Evolutionary conservation across 225 moss, liverwort and hornwort genomes (phyloP), one percentile per base, ranked within the genome.

Genomic region (Takakia lepidozioides): DNA sequence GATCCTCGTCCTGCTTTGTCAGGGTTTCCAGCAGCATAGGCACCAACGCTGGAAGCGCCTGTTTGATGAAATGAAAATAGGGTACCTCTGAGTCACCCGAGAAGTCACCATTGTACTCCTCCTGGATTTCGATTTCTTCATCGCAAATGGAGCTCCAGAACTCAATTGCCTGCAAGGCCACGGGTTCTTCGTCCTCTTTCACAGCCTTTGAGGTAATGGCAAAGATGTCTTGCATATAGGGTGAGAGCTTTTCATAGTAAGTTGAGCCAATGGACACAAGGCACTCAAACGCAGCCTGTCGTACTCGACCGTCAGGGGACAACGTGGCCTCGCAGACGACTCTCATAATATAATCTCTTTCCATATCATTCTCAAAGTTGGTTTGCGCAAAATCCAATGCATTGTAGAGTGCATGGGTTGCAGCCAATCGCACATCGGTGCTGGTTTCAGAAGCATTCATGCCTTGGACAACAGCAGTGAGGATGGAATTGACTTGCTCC

Each of bases 111-210:
- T 15, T 27, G 4, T 25, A n/a, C 25, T 49, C 48, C 48, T 49
- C 48, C 48, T 49, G 32, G 11, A 32, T 32, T 10, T 49, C 48
- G 27, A 49, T 49, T 25, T 49, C 48, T 25, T 49, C 48, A 25
- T 49, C 48, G 24, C 48, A 49, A 25, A 49, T 49, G 3, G 48
- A 49, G 48, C 48, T 49, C 48, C 48, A 49, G 24, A 49, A 49
- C 48, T 49, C 48, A 25, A 49, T 25, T n/a, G 48, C 48, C 24
- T 49, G 48, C 24, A 49, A 27, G 10, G 48, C 48, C 24, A 49
- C 48, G 1, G 27, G 19, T 27, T 49, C 48, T 8, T 49, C 48
- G 7, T 49, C 48, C n/a, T 49, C 48, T 25, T 27, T 20, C 8
- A 49, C 48, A 23, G 48, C 48, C 48, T 49, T 49, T 7, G 48